Conservation (phyloP, 2,329 filamentous ascomycete genomes). For the Neonectria coccinea region DNA sequence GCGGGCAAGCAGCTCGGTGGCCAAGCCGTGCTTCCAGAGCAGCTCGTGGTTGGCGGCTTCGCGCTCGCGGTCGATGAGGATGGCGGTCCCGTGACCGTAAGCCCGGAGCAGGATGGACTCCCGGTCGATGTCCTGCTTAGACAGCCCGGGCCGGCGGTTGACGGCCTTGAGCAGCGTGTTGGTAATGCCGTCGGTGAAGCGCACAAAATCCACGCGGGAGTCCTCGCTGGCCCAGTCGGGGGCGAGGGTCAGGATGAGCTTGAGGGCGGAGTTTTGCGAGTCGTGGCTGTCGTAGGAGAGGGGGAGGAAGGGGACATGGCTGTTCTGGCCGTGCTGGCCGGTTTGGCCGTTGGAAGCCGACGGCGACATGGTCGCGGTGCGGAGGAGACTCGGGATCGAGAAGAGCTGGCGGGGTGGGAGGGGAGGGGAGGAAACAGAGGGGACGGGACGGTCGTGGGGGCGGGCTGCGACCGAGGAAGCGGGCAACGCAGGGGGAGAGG, state of each 20-base stretch:
- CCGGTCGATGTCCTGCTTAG: slow-evolving; percentile 79
- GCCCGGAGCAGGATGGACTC: slow-evolving; percentile 91
- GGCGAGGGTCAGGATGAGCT: slow-evolving; percentile 81
- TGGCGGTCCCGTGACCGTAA: slow-evolving; percentile 93
- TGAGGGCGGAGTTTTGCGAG: slow-evolving; percentile 81
- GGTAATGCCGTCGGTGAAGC: slow-evolving; percentile 98
- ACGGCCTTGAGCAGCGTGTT: slow-evolving; percentile 89
- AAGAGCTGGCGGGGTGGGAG: slow-evolving; percentile 27
- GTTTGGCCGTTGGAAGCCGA: slow-evolving; percentile 49
- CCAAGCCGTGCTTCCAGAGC: slow-evolving; percentile 84
- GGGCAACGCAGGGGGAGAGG: slow-evolving; percentile 3
- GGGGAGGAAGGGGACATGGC: slow-evolving; percentile 73
- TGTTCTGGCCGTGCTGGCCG: slow-evolving; percentile 52
- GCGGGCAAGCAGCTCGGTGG: slow-evolving; percentile 86
- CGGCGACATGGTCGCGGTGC: slow-evolving; percentile 49
- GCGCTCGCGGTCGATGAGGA: slow-evolving; percentile 95
- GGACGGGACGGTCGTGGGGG: slow-evolving; percentile 22
- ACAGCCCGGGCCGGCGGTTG: slow-evolving; percentile 74
- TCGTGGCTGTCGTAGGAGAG: slow-evolving; percentile 82
- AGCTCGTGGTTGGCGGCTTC: slow-evolving; percentile 84
- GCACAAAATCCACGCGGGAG: slow-evolving; percentile 83
- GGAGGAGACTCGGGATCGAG: slow-evolving; percentile 21
- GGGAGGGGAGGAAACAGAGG: neutral
- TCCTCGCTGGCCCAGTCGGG: slow-evolving; percentile 84
- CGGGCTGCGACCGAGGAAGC: slow-evolving; percentile 24